Evolutionary conservation across 768 basidiomycete genomes (phyloP), one percentile per base, ranked within the genome.

Genomic region (Pulveroboletus ravenelii): DNA sequence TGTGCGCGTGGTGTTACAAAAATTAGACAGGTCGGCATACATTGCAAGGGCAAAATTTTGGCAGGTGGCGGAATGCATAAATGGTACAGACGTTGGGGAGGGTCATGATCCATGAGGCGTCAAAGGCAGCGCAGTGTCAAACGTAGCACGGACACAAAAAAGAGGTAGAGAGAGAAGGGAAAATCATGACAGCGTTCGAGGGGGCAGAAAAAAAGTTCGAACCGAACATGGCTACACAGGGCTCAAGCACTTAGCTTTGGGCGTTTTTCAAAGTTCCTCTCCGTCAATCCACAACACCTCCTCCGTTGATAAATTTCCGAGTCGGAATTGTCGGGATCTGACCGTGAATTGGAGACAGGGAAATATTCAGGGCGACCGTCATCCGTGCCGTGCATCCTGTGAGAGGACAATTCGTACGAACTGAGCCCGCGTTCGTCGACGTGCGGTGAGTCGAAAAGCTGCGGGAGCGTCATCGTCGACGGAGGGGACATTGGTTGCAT

Each of bases 281-380:
- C 56, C 14, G 46, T 46, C 47, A 58, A 25, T 35, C 53, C 54
- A 46, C 57, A 59, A 5, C 47, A 58, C 40, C 51, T 64, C 41
- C 64, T 70, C 48, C 57, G 57, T 15, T 60, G 43, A 47, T 55
- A 55, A 44, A 5, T 30, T 51, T 66, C 65, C 44, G 57, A 44
- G 52, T 67, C 65, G 17, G 65, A 66, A 47, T 42, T 47, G 10
- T 70, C 67, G 18, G 58, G 59, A 53, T 69, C 69, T 56, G 69
- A 68, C 55, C 67, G 64, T 49, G 67, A 68, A 52, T 68, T 54
- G n/a, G 67, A 68, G 27, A 68, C 67, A 5, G 64, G 67, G 4
- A 68, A 68, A 63, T 68, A 68, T 55, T 68, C 67, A 12, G 64
- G 53, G 38, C 62, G 60, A 23, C 57, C 58, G 41, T 66, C 60